These are phyloP conservation scores for Calvatia gigantea DNA, from an alignment of 768 basidiomycete genomes.

Conservation along the genomic window DNA sequence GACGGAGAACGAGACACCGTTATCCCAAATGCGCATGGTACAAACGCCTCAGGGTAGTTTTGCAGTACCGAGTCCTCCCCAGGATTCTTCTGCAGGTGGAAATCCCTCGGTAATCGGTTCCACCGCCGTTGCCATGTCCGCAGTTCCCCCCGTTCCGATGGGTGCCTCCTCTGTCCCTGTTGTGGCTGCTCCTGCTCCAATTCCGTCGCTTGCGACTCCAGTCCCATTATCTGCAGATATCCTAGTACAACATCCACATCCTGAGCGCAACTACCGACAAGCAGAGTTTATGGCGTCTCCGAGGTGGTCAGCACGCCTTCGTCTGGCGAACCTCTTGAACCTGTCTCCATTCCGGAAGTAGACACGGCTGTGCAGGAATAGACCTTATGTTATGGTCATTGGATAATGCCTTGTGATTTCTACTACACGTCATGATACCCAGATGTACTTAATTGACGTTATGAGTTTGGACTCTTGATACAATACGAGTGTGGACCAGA, in stretches of 20 bases:
- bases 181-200: too few relatives aligned
- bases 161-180: too few relatives aligned
- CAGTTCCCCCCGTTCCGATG: too few relatives aligned
- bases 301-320: neutral
- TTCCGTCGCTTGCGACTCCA: too few relatives aligned
- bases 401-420: too few relatives aligned
- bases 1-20: neutral
- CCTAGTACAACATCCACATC: neutral
- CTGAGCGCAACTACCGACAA: neutral
- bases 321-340: neutral
- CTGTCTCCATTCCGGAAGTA: neutral
- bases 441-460: too few relatives aligned
- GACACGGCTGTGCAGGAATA: neutral
- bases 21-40: neutral
- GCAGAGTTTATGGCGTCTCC: neutral
- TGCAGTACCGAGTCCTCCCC: neutral
- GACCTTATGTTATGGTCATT: too few relatives aligned
- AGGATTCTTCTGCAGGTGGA: neutral
- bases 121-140: too few relatives aligned
- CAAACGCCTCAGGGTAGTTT: neutral
- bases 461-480: too few relatives aligned
- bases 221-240: neutral
- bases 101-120: too few relatives aligned
- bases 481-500: too few relatives aligned
- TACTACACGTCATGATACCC: neutral